Percentiles rank a stretch among this genome's conserved stretches.
These are phyloP conservation scores for Hebeloma cylindrosporum DNA, from an alignment of 768 basidiomycete genomes.

Conservation along the genomic window DNA sequence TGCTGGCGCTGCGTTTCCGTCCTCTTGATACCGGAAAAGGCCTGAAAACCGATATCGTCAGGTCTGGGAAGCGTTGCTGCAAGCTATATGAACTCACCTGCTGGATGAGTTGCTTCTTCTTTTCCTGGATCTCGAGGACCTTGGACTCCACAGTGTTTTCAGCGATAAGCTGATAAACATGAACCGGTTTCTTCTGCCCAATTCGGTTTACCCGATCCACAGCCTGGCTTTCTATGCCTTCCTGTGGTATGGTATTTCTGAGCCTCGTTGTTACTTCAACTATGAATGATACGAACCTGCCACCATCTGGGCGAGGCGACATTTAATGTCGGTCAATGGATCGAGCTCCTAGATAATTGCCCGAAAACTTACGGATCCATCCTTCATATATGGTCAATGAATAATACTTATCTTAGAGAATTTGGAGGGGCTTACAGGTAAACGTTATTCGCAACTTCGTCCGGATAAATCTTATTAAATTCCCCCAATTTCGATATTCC, in stretches of 20 bases:
- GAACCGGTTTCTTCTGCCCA: conserved; percentile 80
- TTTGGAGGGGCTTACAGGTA: conserved; percentile 54
- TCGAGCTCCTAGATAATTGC: neutral
- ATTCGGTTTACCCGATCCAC: conserved; percentile 83
- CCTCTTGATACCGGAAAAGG: conserved; percentile 80
- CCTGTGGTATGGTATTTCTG: conserved; percentile 35
- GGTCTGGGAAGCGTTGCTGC: neutral
- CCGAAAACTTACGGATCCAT: conserved; percentile 74
- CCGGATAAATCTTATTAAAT: neutral
- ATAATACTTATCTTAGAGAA: too few relatives aligned
- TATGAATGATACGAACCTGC: conserved; percentile 45
- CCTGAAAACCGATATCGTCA: conserved; percentile 44
- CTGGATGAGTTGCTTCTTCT: conserved; percentile 77
- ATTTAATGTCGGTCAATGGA: neutral
- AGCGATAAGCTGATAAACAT: conserved; percentile 88
- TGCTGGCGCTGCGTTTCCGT: conserved; percentile 75
- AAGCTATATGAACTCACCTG: conserved; percentile 45
- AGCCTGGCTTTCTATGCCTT: conserved; percentile 84
- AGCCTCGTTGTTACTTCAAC: neutral
- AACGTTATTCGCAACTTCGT: conserved; percentile 76
- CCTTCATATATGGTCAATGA: conserved; percentile 35
- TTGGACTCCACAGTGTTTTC: conserved; percentile 89
- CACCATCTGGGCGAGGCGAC: conserved; percentile 58
- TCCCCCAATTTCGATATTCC: neutral
- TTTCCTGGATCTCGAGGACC: conserved; percentile 84